Evolutionary conservation across 2,329 filamentous ascomycete species (phyloP), one percentile per base, ranked within the genome.

Genomic region (Waltergamsia citrina): DNA sequence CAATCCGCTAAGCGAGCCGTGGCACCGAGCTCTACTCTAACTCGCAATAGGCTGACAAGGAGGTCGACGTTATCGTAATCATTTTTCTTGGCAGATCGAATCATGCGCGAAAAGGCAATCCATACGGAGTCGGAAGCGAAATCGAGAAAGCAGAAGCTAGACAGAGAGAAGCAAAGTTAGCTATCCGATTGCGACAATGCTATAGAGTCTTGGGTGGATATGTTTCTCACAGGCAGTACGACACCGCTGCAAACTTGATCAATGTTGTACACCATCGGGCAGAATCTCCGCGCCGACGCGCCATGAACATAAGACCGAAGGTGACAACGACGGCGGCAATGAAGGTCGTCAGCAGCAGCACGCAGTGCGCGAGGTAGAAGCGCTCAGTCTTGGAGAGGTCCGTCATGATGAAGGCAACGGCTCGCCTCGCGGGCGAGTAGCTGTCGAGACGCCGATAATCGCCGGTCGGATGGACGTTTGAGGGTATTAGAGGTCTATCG

Each of bases 211-310:
- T 9, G 27, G 8, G 22, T 24, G 8, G 29, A 16, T 19, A 10
- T n/a, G 27, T 29, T n/a, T 16, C 51, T 30, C 31, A 58, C 54
- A 44, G 17, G 5, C 38, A 24, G 19, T 45, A 56, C 0, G 46
- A 30, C 2, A 38, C 34, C 9, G 56, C 38, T 1, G 49, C 47
- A 2, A 34, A 4, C 29, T 51, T 53, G 32, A 49, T 43, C 14
- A 38, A 48, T 3, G 30, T 39, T 10, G 50, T 43, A 14, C 44
- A 52, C 19, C 31, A 40, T 23, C 49, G 39, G 1, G 46, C 46
- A 3, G 43, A 41, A 21, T 54, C 51, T 1, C 38, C 40, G 14
- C 39, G 38, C 20, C 41, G 37, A 2, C 46, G 46, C 2, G 42
- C 40, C 6, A 41, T n/a, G 26, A 45, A 48, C 10, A 49, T 26